Percentiles rank a stretch among this genome's conserved stretches.
These are phyloP conservation scores for Aureobasidium melanogenum DNA, from an alignment of 2,329 filamentous ascomycete species.

Conservation along the genomic window DNA sequence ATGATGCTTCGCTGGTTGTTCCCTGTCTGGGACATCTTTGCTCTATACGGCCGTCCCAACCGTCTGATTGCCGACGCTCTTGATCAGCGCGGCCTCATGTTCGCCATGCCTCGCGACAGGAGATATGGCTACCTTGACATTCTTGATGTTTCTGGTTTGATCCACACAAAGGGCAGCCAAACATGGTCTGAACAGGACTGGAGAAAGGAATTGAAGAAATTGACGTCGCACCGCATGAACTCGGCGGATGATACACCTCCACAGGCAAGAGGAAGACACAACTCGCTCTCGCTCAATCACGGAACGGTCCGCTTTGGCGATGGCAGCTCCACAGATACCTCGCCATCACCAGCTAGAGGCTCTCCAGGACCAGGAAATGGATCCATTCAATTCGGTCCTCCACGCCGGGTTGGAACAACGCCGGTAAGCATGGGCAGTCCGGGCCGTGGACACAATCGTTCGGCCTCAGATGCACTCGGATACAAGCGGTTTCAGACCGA, in stretches of 20 bases:
- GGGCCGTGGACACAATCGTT: slow-evolving; percentile 35
- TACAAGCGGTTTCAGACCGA: slow-evolving; percentile 34
- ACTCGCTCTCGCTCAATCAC: slow-evolving; percentile 24
- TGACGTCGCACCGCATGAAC: slow-evolving; percentile 72
- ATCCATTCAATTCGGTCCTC: slow-evolving; percentile 20
- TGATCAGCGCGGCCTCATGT: slow-evolving; percentile 89
- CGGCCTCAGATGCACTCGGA: slow-evolving; percentile 39
- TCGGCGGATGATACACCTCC: slow-evolving; percentile 15
- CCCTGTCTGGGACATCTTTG: slow-evolving; percentile 88
- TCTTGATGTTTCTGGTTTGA: slow-evolving; percentile 71
- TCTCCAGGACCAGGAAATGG: slow-evolving; percentile 31
- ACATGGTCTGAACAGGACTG: slow-evolving; percentile 81
- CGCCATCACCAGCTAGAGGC: slow-evolving; percentile 35
- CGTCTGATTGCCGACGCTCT: slow-evolving; percentile 79
- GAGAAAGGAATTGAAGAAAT: slow-evolving; percentile 80
- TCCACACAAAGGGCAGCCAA: slow-evolving; percentile 66
- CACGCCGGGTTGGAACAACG: slow-evolving; percentile 36
- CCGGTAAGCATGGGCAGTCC: slow-evolving; percentile 24
- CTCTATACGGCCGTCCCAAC: slow-evolving; percentile 79
- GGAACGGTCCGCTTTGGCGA: slow-evolving; percentile 36
- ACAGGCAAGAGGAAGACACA: slow-evolving; percentile 5
- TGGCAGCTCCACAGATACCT: slow-evolving; percentile 31
- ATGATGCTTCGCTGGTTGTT: slow-evolving; percentile 91
- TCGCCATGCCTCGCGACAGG: slow-evolving; percentile 84
- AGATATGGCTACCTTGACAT: slow-evolving; percentile 88